Percentiles rank a stretch among this genome's conserved stretches.
Evolutionary conservation across 139 green algal species (phyloP).

Genomic region (Yamagishiella unicocca): DNA sequence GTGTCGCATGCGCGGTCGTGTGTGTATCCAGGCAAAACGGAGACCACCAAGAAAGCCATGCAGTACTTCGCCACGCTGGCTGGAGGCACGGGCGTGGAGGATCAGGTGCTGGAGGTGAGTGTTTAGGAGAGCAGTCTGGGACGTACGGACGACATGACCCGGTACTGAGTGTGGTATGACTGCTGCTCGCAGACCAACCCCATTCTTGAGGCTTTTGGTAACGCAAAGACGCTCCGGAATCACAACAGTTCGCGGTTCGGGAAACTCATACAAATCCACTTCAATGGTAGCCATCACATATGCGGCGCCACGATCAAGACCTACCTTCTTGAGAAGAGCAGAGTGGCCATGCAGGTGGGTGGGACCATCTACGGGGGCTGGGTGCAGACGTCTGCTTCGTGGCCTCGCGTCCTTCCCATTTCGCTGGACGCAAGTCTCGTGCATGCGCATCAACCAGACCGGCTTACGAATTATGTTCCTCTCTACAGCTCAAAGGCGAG

Average conservation of each 20-base stretch:
- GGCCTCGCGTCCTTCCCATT: no score
- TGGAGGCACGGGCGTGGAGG: slow-evolving; percentile 81
- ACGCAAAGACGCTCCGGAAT: slow-evolving; percentile 96
- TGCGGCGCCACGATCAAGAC: slow-evolving; percentile 85
- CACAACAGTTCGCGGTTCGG: slow-evolving; percentile 95
- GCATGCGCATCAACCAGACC: no score
- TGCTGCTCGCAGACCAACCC: slow-evolving; percentile 86
- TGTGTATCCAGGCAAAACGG: slow-evolving; percentile 91
- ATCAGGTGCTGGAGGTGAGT: slow-evolving; percentile 73
- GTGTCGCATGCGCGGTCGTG: neutral
- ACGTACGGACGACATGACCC: neutral
- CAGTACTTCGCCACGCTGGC: slow-evolving; percentile 87
- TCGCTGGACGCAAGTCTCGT: no score
- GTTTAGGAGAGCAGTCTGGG: neutral
- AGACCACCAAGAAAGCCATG: slow-evolving; percentile 98
- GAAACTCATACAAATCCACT: slow-evolving; percentile 94
- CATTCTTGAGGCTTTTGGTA: slow-evolving; percentile 96
- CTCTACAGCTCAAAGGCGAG: slow-evolving; percentile 80
- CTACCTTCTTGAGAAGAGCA: slow-evolving; percentile 94
- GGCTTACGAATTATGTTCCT: no score
- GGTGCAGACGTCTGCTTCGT: neutral
- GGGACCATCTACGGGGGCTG: no score
- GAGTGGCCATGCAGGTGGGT: slow-evolving; percentile 33
- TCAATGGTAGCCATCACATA: slow-evolving; percentile 79
- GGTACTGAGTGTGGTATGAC: neutral